Evolutionary conservation across 164 flowering plant species (phyloP), one percentile per base, ranked within the genome.

Genomic region (Berberis thunbergii): DNA sequence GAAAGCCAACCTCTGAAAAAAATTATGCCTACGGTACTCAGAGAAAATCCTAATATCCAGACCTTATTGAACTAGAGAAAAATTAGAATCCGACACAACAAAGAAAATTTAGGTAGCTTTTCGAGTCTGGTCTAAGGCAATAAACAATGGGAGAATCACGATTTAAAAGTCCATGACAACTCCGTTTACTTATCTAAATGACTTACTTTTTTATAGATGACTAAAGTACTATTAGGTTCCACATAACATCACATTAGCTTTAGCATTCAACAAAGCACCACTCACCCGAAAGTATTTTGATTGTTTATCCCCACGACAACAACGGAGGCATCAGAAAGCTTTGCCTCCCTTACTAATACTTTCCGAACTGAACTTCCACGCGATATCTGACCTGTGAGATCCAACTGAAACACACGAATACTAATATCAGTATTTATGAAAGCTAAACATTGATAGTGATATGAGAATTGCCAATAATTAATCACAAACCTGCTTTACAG

Each of bases 271-370:
- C 26, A 26, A 26, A 26, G 26, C 26, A 52, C 10, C 61, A 54
- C 81, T 74, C 72, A 93, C 98, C 91, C 72, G 4, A 93, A 58
- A 65, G 78, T 55, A 57, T 67, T 65, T 39, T 54, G 73, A 49
- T 66, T 79, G 75, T 65, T 76, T 46, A 76, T 69, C 54, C 97
- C 98, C 48, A 88, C 80, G 56, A 93, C 68, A n/a, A 90, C 66
- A 45, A 83, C 73, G 8, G 48, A 67, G 54, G 89, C 89, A 57
- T 50, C 67, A 64, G 63, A 72, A 26, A 63, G 74, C 65, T 83
- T 85, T 26, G 97, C 89, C 72, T 86, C 87, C 63, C 74, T 78
- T 45, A 76, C 67, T n/a, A 74, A 61, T 12, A 54, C 67, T 43
- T 57, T 74, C 43, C 73, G 49, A 66, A 67, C 69, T 4, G 71